phyloP scores from a whole-genome alignment of 139 green algal genomes.

The Protoeuglena noctilucae region DNA sequence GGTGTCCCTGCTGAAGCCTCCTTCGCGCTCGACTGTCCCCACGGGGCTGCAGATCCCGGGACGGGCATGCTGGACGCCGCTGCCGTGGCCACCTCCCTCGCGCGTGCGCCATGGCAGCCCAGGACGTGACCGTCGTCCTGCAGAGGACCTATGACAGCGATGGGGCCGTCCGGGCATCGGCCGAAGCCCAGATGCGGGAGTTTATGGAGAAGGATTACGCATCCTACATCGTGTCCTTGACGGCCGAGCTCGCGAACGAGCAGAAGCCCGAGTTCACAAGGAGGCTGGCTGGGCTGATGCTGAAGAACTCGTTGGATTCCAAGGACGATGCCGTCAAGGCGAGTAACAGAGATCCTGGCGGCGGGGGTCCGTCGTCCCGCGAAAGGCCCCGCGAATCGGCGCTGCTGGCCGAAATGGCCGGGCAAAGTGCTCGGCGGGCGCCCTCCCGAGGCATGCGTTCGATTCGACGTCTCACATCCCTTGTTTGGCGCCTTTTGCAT shows the following conservation, averaged over 20 bases:
- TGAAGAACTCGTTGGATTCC: constrained; percentile 90
- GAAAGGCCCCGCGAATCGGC: neutral
- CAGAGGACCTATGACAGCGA: too few species aligned
- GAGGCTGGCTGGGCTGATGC: constrained; percentile 72
- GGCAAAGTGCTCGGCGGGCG: neutral
- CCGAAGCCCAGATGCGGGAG: constrained; percentile 58
- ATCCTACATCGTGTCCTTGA: constrained; percentile 49
- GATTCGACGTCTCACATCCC: too few species aligned
- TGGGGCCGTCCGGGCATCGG: too few species aligned
- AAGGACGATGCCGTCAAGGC: constrained; percentile 55
- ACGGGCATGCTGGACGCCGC: too few species aligned
- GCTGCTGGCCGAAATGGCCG: neutral
- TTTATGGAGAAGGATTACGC: constrained; percentile 61
- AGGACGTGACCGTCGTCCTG: too few species aligned
- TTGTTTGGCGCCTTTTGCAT: neutral
- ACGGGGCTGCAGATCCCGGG: too few species aligned
- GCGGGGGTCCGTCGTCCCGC: too few species aligned
- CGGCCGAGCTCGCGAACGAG: constrained; percentile 55
- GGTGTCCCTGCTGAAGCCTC: too few species aligned
- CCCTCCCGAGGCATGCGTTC: too few species aligned
- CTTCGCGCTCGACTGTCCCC: too few species aligned
- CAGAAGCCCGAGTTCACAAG: constrained; percentile 47
- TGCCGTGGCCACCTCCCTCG: too few species aligned
- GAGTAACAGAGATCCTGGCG: neutral
- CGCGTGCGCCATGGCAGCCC: too few species aligned